Conservation (phyloP, 2,329 filamentous ascomycete genomes). For the Fusarium fracticaudum region DNA sequence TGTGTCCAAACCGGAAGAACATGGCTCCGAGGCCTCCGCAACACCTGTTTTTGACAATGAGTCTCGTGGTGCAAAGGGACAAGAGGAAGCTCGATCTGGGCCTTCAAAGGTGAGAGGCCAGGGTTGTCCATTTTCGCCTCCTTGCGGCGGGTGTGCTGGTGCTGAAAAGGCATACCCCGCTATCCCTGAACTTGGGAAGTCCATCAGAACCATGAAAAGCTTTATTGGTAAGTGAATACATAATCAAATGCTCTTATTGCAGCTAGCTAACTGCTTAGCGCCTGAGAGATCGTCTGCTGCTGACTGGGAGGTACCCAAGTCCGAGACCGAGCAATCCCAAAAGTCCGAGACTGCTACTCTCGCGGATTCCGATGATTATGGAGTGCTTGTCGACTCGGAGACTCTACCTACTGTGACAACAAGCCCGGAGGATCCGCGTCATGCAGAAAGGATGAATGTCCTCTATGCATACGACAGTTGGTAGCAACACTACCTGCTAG, state of each 20-base stretch:
- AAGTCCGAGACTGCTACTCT: neutral
- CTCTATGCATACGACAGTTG: neutral
- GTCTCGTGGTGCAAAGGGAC: neutral
- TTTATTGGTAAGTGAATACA: neutral
- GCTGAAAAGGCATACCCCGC: neutral
- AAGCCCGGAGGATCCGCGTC: too few species aligned
- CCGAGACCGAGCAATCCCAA: neutral
- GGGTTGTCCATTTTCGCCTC: neutral
- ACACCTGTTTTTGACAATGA: too few species aligned
- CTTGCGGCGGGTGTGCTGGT: neutral
- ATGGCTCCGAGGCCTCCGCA: fast-evolving
- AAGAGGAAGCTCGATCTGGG: neutral
- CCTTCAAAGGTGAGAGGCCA: neutral
- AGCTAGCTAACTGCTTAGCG: neutral
- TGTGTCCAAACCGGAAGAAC: neutral
- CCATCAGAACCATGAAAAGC: neutral
- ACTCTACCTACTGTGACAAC: neutral
- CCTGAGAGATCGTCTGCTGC: neutral
- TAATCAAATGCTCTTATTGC: too few species aligned
- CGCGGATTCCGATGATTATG: neutral
- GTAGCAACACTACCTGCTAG: neutral
- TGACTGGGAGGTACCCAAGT: neutral
- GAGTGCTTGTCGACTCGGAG: neutral
- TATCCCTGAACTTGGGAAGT: too few species aligned
- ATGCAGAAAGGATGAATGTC: neutral